A percentile compares a stretch with the other conserved stretches of the same genome.
phyloP scores from a whole-genome alignment of 768 basidiomycete species.

The Termitomyces sp. region DNA sequence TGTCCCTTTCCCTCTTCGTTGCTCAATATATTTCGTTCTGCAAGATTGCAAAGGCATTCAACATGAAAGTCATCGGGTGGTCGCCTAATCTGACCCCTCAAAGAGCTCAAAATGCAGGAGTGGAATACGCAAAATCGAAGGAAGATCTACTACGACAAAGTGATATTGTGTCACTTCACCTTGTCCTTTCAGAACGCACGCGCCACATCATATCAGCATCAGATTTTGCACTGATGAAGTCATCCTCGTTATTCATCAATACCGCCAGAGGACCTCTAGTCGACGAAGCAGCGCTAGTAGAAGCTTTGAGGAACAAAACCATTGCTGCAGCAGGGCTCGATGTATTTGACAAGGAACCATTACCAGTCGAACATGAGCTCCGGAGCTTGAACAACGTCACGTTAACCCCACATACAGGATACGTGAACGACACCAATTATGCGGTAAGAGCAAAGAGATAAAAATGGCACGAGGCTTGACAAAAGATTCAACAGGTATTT shows the following conservation, averaged over 20 bases:
- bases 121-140: slow-evolving; percentile 46
- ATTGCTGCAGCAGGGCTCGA: slow-evolving; percentile 64
- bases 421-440: slow-evolving; percentile 50
- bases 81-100: slow-evolving; percentile 61
- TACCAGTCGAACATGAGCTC: slow-evolving; percentile 54
- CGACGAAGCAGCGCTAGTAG: slow-evolving; percentile 53
- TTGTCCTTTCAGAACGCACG: slow-evolving; percentile 53
- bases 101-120: slow-evolving; percentile 49
- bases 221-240: slow-evolving; percentile 55
- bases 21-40: not conserved
- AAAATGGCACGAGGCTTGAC: not conserved
- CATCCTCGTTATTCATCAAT: slow-evolving; percentile 59
- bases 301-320: slow-evolving; percentile 38
- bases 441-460: slow-evolving; percentile 29
- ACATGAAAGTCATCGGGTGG: slow-evolving; percentile 62
- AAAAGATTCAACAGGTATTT: slow-evolving; percentile 34
- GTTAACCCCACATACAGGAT: slow-evolving; percentile 61
- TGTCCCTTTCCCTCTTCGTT: slow-evolving; percentile 6
- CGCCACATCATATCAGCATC: slow-evolving; percentile 42
- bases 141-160: slow-evolving; percentile 49
- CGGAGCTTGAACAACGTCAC: slow-evolving; percentile 51
- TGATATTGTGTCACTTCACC: slow-evolving; percentile 61
- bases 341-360: slow-evolving; percentile 66
- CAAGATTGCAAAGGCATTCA: slow-evolving; percentile 59
- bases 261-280: slow-evolving; percentile 66